These are phyloP conservation scores for Myrica gale DNA, from an alignment of 306 rosid genomes.

Conservation along the genomic window DNA sequence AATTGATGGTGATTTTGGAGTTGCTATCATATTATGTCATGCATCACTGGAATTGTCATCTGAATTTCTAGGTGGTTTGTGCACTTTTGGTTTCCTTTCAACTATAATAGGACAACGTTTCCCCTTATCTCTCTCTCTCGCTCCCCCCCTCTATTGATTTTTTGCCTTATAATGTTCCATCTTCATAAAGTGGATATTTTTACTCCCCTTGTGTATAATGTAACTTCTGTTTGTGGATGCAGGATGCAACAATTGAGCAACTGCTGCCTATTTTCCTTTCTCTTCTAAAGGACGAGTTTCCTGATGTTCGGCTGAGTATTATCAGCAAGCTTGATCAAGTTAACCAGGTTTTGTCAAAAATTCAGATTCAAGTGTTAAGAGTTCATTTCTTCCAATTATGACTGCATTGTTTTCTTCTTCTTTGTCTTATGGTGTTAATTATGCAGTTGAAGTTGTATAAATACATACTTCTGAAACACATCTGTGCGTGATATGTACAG, in stretches of 20 bases:
- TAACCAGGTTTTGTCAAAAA: conserved; percentile 65
- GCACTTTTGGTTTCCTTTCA: not conserved
- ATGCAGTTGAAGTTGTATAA: not conserved
- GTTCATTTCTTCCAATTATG: not conserved
- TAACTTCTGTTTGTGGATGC: conserved; percentile 38
- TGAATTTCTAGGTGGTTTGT: not conserved
- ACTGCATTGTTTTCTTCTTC: not conserved
- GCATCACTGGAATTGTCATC: not conserved
- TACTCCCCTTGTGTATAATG: conserved; percentile 5
- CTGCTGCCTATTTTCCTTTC: conserved; percentile 98
- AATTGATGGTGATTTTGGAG: not conserved
- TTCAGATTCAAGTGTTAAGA: not conserved
- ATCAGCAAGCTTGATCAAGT: conserved; percentile 99
- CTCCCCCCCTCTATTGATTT: no score
- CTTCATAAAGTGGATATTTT: not conserved
- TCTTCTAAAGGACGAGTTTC: conserved; percentile 94
- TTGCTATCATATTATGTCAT: not conserved
- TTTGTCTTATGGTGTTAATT: no score
- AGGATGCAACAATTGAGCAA: conserved; percentile 97
- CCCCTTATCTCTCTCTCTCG: no score
- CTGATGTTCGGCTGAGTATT: conserved; percentile 93
- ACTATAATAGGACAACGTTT: not conserved
- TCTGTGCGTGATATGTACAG: not conserved
- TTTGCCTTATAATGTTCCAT: not conserved
- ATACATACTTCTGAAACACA: not conserved